Evolutionary conservation across 495 filamentous ascomycete species (phyloP), one percentile per base, ranked within the genome.

Genomic region (Podospora conica): DNA sequence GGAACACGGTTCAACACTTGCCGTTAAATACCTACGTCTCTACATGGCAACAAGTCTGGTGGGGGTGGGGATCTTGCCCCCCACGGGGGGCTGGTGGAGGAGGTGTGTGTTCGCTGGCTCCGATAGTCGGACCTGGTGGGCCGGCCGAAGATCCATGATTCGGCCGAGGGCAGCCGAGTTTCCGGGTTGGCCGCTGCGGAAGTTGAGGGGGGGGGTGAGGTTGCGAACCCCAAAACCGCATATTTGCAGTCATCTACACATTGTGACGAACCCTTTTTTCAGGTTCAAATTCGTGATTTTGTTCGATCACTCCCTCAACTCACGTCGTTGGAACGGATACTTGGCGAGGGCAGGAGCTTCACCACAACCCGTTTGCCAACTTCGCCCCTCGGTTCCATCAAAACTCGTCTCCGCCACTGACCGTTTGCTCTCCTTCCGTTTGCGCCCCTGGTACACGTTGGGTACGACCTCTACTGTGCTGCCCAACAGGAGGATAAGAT

Each of bases 81-180:
- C 24, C 25, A 27, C 22, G 27, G 54, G n/a, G n/a, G n/a, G n/a
- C n/a, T n/a, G n/a, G 54, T 55, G 21, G 55, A 40, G 27, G 15
- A 20, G 21, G 28, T 11, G 20, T 12, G 40, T 63, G 53, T 55
- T 57, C 61, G 20, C 48, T 27, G 20, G 56, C 66, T 68, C 66
- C 66, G 66, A 68, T 68, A 40, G 24, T 68, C 66, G 66, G 66
- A 64, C 6, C 10, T 21, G 24, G 63, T n/a, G 21, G 40, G 40
- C 40, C 40, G 40, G 40, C 40, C 40, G 40, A 48, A 48, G 15
- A 48, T 48, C n/a, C 40, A n/a, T 48, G 40, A 48, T 48, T 48
- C 40, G 40, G 40, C 40, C 40, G 40, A 48, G 40, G 5, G 6
- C 18, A n/a, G 40, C 40, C 15, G 40, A 48, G 40, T 48, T 48